Evolutionary conservation across 169 alveolate species (phyloP), one percentile per base, ranked within the genome.

Genomic region (Cryptosporidium parvum): DNA sequence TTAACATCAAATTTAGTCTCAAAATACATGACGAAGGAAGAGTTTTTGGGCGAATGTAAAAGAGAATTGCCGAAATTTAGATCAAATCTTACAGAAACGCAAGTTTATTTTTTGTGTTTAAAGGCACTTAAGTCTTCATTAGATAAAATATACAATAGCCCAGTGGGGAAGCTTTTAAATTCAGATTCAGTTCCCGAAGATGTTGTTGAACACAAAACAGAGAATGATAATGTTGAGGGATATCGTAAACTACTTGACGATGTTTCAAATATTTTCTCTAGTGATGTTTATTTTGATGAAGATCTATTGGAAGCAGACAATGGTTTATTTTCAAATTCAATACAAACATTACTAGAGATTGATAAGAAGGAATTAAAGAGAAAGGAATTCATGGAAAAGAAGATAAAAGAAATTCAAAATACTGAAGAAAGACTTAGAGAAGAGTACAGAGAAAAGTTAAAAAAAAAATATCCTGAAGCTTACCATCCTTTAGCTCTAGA

Each of bases 401-500:
- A 31, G 21, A 33, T 21, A n/a, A 42, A 26, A 23, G 86, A 58
- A 59, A 65, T 65, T 33, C 44, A 33, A 14, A 33, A 10, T n/a
- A 14, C 44, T 21, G 72, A 65, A 10, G 48, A 65, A 29, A 65
- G 51, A 65, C 29, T 65, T 31, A 26, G 18, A 29, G 69, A 72
- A 16, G 85, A 72, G 35, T 51, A 23, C 23, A 72, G 70, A 51
- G 29, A 35, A 14, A 59, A 59, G 42, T 16, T 29, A 62, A 65
- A 62, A 12, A 80, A 31, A 12, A 23, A 39, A 48, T 80, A 80
- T 65, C 89, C 89, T 14, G 75, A 80, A n/a, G 80, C 73, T 26
- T 80, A 62, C 29, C 65, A 80, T 80, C 89, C 89, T n/a, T 14
- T 80, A 35, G 89, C 89, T 31, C n/a, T 80, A 10, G 89, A 80